phyloP scores from a whole-genome alignment of 106 monocot genomes.

The Dactylorhiza incarnata region DNA sequence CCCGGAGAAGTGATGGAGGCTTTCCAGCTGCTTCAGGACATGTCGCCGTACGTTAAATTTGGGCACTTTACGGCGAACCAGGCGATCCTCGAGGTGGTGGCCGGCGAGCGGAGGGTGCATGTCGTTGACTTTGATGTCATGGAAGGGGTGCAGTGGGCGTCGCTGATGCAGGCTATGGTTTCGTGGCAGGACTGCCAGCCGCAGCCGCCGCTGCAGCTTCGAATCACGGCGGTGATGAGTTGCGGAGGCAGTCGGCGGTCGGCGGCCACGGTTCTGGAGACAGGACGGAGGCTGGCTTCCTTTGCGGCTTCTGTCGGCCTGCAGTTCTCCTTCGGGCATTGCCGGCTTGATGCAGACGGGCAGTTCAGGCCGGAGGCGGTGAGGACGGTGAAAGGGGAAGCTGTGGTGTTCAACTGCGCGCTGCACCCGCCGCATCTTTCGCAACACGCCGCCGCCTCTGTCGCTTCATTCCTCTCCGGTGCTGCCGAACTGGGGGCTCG shows the following conservation, averaged over 20 bases:
- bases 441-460: slow-evolving; percentile 8
- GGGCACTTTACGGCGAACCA: no score
- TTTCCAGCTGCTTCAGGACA: no score
- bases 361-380: slow-evolving; percentile 21
- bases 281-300: slow-evolving; percentile 26
- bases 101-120: no score
- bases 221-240: slow-evolving; percentile 31
- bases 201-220: slow-evolving; percentile 32
- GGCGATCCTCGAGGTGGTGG: no score
- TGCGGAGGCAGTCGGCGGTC: neutral
- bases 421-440: slow-evolving; percentile 21
- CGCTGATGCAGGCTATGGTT: slow-evolving; percentile 47
- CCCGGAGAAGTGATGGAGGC: no score
- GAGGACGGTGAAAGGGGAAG: slow-evolving; percentile 27
- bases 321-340: slow-evolving; percentile 38
- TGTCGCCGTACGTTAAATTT: no score
- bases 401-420: slow-evolving; percentile 26
- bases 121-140: slow-evolving; percentile 27
- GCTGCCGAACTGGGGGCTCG: neutral
- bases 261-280: slow-evolving; percentile 20
- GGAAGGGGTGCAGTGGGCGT: slow-evolving; percentile 56
- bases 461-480: slow-evolving; percentile 16
- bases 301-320: slow-evolving; percentile 35
- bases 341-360: slow-evolving; percentile 38
- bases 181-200: slow-evolving; percentile 10